Conservation (phyloP, 257 asterid genomes). For the Osmanthus fragrans region DNA sequence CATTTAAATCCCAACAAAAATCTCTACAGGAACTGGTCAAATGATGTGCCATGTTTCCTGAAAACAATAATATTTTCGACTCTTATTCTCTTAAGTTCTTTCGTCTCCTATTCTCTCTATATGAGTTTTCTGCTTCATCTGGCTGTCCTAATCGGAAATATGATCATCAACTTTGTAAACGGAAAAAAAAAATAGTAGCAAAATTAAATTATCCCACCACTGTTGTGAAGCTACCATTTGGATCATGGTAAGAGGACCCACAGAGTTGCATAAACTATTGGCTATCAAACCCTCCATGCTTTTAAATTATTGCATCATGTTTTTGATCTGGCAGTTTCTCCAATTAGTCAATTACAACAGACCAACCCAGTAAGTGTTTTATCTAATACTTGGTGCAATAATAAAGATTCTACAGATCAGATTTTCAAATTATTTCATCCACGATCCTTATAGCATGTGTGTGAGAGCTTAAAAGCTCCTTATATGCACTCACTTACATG, state of each 20-base stretch:
- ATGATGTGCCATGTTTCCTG: background rate
- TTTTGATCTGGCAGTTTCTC: background rate
- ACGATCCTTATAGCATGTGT: background rate
- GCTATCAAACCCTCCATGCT: slow-evolving; percentile 5
- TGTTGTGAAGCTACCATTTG: slow-evolving; percentile 10
- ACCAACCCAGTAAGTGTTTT: background rate
- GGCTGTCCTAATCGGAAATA: background rate
- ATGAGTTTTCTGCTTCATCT: background rate
- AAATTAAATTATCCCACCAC: background rate
- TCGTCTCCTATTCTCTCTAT: background rate
- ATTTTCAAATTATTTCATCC: background rate
- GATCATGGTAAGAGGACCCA: background rate
- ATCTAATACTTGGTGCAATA: background rate
- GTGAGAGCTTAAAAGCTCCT: background rate
- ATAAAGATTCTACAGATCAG: background rate
- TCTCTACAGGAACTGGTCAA: background rate
- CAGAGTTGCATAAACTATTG: background rate
- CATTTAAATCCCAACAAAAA: background rate
- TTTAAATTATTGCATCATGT: background rate
- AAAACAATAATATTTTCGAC: background rate
- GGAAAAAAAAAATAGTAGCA: background rate
- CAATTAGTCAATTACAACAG: background rate
- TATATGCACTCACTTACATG: background rate
- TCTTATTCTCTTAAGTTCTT: background rate
- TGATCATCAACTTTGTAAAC: background rate